These are phyloP conservation scores for Diaporthe sp. DNA, from an alignment of 2,329 filamentous ascomycete genomes.

Conservation along the genomic window DNA sequence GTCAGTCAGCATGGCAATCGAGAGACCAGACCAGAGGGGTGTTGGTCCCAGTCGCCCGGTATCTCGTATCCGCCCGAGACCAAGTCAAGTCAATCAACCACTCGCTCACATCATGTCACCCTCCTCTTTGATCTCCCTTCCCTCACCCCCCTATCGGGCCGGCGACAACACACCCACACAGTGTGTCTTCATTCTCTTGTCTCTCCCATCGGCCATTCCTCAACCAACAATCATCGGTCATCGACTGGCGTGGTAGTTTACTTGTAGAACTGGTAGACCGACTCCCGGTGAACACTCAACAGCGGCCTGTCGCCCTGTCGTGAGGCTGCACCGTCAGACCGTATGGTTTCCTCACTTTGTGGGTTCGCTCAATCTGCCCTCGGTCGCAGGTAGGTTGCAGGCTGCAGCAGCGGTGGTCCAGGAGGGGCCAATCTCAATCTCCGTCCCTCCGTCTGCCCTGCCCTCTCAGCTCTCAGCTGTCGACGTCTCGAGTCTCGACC, in stretches of 20 bases:
- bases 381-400: conserved; percentile 22
- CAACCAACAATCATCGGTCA: neutral
- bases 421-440: conserved; percentile 26
- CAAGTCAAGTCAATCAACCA: neutral
- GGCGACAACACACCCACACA: conserved; percentile 10
- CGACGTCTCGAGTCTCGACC: neutral
- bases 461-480: conserved; percentile 4
- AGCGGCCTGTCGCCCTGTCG: neutral
- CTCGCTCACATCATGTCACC: too few species aligned
- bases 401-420: neutral
- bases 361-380: conserved; percentile 15
- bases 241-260: neutral
- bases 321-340: neutral
- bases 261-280: too few species aligned
- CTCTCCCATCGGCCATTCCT: neutral
- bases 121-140: neutral
- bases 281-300: neutral
- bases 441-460: conserved; percentile 5
- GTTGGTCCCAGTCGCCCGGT: neutral
- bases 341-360: conserved; percentile 18
- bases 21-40: neutral
- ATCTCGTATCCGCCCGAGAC: conserved; percentile 18
- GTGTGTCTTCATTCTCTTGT: neutral
- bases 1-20: neutral
- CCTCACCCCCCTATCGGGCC: conserved; percentile 10